phyloP scores from a whole-genome alignment of 257 asterid species.

The Scutellaria barbata region DNA sequence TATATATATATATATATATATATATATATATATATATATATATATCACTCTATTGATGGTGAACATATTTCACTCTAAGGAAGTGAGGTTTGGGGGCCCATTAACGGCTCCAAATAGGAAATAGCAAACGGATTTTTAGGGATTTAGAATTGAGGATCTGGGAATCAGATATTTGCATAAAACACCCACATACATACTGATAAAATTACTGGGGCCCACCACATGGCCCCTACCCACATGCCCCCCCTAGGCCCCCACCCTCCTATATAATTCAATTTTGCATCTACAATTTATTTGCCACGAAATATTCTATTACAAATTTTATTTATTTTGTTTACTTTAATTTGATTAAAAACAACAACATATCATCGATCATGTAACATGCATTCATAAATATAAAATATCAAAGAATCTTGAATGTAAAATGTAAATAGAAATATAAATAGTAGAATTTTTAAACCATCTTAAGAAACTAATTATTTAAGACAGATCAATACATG shows the following conservation, averaged over 20 bases:
- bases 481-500: too few species aligned
- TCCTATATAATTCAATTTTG: constrained; percentile 33
- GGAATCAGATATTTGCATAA: constrained; percentile 48
- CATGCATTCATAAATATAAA: not conserved
- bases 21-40: too few species aligned
- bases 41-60: too few species aligned
- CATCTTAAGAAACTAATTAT: too few species aligned
- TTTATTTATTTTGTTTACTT: too few species aligned
- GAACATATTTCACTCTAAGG: too few species aligned
- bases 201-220: constrained; percentile 35
- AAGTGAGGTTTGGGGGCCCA: constrained; percentile 42
- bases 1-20: too few species aligned
- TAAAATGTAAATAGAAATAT: too few species aligned
- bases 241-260: constrained; percentile 26
- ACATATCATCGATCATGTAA: not conserved
- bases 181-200: constrained; percentile 50
- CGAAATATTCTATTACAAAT: not conserved
- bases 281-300: not conserved
- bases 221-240: constrained; percentile 45
- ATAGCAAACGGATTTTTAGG: constrained; percentile 39
- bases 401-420: too few species aligned
- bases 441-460: too few species aligned
- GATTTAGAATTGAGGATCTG: constrained; percentile 40
- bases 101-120: constrained; percentile 53
- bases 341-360: not conserved